Conservation (phyloP, 148 eudicot species). For the Gaultheria prostrata region DNA sequence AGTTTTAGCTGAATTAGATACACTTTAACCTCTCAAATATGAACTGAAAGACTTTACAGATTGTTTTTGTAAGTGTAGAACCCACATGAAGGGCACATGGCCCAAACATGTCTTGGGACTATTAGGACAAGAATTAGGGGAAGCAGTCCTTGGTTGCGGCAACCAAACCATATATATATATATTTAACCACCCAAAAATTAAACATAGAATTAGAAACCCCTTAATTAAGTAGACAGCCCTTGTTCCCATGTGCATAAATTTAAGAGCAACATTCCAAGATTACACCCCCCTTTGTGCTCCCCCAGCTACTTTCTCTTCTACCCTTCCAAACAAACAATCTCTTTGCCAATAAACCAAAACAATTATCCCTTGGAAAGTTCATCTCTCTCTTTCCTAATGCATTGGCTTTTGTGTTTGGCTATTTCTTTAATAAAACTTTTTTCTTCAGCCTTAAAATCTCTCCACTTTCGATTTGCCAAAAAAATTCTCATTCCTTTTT, state of each 20-base stretch:
- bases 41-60: neutral
- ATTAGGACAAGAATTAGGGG: conserved; percentile 56
- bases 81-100: conserved; percentile 40
- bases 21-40: neutral
- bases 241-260: conserved; percentile 52
- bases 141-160: conserved; percentile 32
- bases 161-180: conserved; percentile 33
- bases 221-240: conserved; percentile 28
- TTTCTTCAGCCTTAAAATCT: neutral
- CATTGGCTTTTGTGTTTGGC: neutral
- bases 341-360: neutral
- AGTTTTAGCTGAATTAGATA: neutral
- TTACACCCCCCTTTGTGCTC: conserved; percentile 27
- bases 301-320: neutral
- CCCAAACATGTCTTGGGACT: conserved; percentile 52
- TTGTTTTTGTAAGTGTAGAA: conserved; percentile 19
- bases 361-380: neutral
- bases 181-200: conserved; percentile 34
- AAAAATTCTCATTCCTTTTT: no score
- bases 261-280: conserved; percentile 55
- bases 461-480: no score
- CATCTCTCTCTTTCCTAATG: neutral
- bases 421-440: neutral
- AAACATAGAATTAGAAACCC: conserved; percentile 26
- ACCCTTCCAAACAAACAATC: neutral